Evolutionary conservation across 306 rosid species (phyloP).

Genomic region (Phaseolus lunatus): DNA sequence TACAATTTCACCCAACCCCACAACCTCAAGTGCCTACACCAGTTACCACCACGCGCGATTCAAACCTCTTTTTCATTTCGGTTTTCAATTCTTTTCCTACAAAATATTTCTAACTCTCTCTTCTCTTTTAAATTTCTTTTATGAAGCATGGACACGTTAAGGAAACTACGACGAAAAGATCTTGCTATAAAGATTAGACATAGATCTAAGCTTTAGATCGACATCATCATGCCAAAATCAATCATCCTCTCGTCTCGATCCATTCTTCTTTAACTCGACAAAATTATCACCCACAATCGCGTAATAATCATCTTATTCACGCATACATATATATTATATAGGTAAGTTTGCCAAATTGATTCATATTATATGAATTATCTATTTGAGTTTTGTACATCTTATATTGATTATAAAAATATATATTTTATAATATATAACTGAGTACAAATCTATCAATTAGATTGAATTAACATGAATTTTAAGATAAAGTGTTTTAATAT

Average conservation of each 20-base stretch:
- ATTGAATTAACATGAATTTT: too few species aligned
- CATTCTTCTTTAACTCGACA: conserved; percentile 41
- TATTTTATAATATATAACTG: too few species aligned
- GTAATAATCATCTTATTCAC: conserved; percentile 8
- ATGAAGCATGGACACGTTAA: conserved; percentile 33
- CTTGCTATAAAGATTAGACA: conserved; percentile 39
- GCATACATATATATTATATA: too few species aligned
- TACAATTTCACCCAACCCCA: conserved; percentile 34
- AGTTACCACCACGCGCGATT: conserved; percentile 18
- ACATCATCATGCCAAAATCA: conserved; percentile 45
- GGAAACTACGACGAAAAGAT: conserved; percentile 34
- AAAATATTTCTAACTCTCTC: conserved; percentile 6
- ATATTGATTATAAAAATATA: too few species aligned
- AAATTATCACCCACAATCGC: conserved; percentile 20
- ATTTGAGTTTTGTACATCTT: too few species aligned
- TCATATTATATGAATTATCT: too few species aligned
- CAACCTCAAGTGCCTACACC: conserved; percentile 12
- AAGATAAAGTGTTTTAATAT: too few species aligned
- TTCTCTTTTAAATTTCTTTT: conserved; percentile 7
- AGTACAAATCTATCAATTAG: too few species aligned
- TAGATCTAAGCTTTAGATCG: conserved; percentile 38
- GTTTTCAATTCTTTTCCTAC: neutral
- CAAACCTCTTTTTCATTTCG: neutral
- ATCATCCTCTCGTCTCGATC: conserved; percentile 17
- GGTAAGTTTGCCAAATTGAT: too few species aligned